These are phyloP conservation scores for Nicotiana obtusifolia DNA, from an alignment of 257 asterid genomes.

Conservation along the genomic window DNA sequence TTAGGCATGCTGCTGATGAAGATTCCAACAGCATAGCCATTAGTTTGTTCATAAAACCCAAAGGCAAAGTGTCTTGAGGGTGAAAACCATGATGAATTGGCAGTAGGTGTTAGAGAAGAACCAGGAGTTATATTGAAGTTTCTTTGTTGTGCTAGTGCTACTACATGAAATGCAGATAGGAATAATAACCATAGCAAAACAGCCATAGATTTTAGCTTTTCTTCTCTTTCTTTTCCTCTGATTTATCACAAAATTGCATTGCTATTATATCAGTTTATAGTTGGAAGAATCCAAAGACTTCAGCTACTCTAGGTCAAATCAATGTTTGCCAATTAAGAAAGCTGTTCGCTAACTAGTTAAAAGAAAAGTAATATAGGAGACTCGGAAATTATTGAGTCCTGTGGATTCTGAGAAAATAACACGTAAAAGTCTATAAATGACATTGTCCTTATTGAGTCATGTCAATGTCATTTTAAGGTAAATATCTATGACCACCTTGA, in stretches of 20 bases:
- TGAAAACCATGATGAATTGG: conserved; percentile 24
- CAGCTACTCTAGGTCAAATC: background rate
- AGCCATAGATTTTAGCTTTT: conserved; percentile 7
- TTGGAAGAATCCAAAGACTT: background rate
- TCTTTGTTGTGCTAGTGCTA: conserved; percentile 26
- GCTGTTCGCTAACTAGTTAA: background rate
- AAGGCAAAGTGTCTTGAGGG: conserved; percentile 18
- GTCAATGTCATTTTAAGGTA: background rate
- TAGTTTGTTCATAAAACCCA: conserved; percentile 17
- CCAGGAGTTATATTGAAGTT: conserved; percentile 27
- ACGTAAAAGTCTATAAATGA: background rate
- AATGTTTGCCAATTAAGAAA: background rate
- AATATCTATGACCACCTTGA: too few relatives aligned
- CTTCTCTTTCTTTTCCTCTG: background rate
- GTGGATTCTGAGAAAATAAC: background rate
- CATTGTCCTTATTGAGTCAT: background rate
- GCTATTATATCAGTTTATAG: background rate
- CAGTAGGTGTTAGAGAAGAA: conserved; percentile 35
- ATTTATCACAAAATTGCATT: background rate
- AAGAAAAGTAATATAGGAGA: background rate
- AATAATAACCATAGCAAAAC: conserved; percentile 8
- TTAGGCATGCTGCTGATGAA: conserved; percentile 7
- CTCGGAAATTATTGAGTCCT: background rate
- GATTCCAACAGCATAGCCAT: conserved; percentile 23
- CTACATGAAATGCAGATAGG: conserved; percentile 8